Evolutionary conservation across 331 rosid species (phyloP), one percentile per base, ranked within the genome.

Genomic region (Rhamnella rubrinervis): DNA sequence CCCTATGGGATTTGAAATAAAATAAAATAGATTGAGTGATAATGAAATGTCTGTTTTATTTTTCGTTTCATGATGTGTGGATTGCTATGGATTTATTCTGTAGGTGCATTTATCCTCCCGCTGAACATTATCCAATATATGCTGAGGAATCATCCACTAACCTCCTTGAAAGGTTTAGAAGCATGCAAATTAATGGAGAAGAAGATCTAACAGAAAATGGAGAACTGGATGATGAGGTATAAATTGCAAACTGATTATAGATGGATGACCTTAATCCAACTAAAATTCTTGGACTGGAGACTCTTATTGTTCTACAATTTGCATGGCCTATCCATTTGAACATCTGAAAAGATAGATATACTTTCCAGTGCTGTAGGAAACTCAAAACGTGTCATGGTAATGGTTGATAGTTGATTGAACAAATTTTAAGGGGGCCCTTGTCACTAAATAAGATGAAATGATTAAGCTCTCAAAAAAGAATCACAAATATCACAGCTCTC

Each of bases 141-240:
- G 77, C 72, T 20, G 76, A 72, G 62, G 67, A 80, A 72, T 64
- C 85, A 61, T 19, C 73, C 73, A 61, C 63, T 51, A 80, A 64
- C 55, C 82, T 82, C 23, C 78, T 80, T 66, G 82, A 85, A 37
- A 63, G 72, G 55, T 82, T 77, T 55, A 85, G 73, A 49, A 77
- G 70, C 70, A 71, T 77, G 85, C 80, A 75, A 64, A 35, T 77
- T 57, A 79, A 73, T 61, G 73, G 59, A 49, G 74, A 72, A 23
- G 70, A 49, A 8, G 57, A 68, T 20, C 59, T 61, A 21, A 63
- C 71, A 28, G 85, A 77, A 74, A 82, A 85, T 82, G 83, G 81
- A 75, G 81, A 78, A 39, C 39, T 62, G 7, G 77, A 75, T 81
- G 71, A 69, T 49, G 71, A 75, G 82, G 91, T 83, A 78, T 51